Evolutionary conservation across 2,329 filamentous ascomycete species (phyloP).

Genomic region (Sclerotinia minor): DNA sequence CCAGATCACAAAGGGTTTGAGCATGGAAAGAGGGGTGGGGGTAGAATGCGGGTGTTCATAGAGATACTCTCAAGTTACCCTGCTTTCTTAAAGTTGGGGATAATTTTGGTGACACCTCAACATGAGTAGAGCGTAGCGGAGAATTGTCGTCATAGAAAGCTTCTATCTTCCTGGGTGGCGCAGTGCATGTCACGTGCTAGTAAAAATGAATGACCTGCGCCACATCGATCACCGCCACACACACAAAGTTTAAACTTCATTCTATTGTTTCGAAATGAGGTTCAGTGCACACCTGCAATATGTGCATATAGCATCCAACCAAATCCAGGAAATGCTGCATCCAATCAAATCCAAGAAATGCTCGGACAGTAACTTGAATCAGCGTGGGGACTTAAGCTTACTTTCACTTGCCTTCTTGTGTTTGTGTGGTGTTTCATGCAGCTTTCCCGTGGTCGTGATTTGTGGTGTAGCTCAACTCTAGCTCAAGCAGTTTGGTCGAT

Average conservation of each 20-base stretch:
- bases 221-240: not conserved
- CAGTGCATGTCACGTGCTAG: not conserved
- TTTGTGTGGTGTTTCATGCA: conserved; percentile 1
- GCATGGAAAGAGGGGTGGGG: not conserved
- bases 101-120: too few species aligned
- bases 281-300: conserved; percentile 4
- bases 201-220: not conserved
- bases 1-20: not conserved
- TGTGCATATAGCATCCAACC: not conserved
- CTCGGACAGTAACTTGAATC: not conserved
- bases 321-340: not conserved
- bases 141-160: too few species aligned
- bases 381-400: not conserved
- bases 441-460: not conserved
- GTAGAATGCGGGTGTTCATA: not conserved
- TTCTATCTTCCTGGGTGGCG: too few species aligned
- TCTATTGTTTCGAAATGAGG: conserved; percentile 11
- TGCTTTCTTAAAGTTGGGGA: too few species aligned
- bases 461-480: conserved; percentile 1
- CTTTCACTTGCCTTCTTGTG: not conserved
- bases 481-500: not conserved
- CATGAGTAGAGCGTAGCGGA: too few species aligned
- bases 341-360: too few species aligned
- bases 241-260: too few species aligned
- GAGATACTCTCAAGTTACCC: not conserved